Evolutionary conservation across 331 rosid species (phyloP).

Genomic region (Ulmus americana): DNA sequence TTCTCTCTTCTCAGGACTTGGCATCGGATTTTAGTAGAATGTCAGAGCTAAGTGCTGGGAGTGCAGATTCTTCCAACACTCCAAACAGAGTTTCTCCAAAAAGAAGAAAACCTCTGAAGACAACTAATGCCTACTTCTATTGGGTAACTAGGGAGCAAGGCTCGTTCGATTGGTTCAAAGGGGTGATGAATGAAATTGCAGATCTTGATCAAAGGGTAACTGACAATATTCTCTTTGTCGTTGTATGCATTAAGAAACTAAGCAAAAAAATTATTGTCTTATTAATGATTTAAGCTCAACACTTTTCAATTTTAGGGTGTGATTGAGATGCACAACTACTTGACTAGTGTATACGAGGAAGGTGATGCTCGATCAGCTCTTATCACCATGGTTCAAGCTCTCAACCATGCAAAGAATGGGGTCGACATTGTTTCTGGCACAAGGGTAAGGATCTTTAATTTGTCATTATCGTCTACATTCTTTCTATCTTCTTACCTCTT

Average conservation of each 20-base stretch:
- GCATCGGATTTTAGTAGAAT: conserved; percentile 58
- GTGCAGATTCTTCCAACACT: conserved; percentile 47
- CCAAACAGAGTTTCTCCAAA: conserved; percentile 49
- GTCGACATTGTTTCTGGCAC: conserved; percentile 97
- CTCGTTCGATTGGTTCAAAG: conserved; percentile 99
- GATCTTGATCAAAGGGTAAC: conserved; percentile 92
- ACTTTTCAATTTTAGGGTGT: conserved; percentile 57
- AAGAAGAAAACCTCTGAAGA: conserved; percentile 62
- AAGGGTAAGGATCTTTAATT: conserved; percentile 43
- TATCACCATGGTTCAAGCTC: conserved; percentile 99
- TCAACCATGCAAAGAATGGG: conserved; percentile 97
- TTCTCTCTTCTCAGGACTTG: conserved; percentile 55
- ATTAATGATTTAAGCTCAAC: conserved; percentile 14
- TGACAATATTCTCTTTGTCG: conserved; percentile 16
- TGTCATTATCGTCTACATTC: conserved; percentile 3
- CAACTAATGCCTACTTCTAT: conserved; percentile 93
- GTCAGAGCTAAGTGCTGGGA: conserved; percentile 62
- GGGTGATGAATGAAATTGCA: conserved; percentile 98
- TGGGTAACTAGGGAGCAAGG: conserved; percentile 99
- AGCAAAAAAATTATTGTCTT: not conserved
- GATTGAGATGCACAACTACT: conserved; percentile 99
- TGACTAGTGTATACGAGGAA: conserved; percentile 97
- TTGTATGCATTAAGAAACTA: not conserved
- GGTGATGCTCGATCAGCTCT: conserved; percentile 98
- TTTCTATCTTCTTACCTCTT: not conserved